Percentiles rank a stretch among this genome's conserved stretches.
These are phyloP conservation scores for Trifolium dubium DNA, from an alignment of 306 rosid genomes.

Conservation along the genomic window DNA sequence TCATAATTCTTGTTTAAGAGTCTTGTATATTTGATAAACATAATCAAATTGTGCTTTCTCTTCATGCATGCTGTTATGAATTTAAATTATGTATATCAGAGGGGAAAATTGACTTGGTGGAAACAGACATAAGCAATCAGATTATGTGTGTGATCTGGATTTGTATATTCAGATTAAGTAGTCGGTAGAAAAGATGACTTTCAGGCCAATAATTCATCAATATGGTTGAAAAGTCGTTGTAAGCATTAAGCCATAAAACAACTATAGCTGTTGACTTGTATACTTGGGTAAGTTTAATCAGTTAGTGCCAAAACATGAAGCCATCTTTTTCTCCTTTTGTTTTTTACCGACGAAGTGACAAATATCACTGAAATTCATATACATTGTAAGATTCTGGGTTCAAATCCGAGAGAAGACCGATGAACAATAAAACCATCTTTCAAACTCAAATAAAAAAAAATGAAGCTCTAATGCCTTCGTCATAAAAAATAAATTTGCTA, in stretches of 20 bases:
- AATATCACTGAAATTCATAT: no score
- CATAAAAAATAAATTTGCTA: no score
- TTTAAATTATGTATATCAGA: background rate
- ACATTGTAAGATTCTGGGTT: no score
- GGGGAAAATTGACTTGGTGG: slow-evolving; percentile 21
- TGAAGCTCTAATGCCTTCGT: no score
- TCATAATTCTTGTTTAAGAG: background rate
- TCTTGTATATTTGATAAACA: slow-evolving; percentile 28
- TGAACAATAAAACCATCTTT: no score
- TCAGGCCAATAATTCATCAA: slow-evolving; percentile 30
- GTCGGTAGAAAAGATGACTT: slow-evolving; percentile 6
- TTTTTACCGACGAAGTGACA: no score
- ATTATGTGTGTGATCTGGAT: slow-evolving; percentile 32
- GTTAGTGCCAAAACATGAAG: background rate
- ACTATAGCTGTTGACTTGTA: background rate
- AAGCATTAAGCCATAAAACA: slow-evolving; percentile 21
- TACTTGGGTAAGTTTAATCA: slow-evolving; percentile 13
- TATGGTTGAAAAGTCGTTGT: slow-evolving; percentile 36
- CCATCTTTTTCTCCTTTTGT: no score
- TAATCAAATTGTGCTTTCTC: slow-evolving; percentile 10
- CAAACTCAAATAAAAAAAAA: no score
- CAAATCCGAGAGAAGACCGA: no score
- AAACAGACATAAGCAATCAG: background rate
- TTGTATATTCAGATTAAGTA: background rate
- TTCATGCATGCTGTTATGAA: background rate